Percentiles rank a stretch among this genome's conserved stretches.
Conservation (phyloP, 352 stramenopile species). For the Phytophthora nicotianae region DNA sequence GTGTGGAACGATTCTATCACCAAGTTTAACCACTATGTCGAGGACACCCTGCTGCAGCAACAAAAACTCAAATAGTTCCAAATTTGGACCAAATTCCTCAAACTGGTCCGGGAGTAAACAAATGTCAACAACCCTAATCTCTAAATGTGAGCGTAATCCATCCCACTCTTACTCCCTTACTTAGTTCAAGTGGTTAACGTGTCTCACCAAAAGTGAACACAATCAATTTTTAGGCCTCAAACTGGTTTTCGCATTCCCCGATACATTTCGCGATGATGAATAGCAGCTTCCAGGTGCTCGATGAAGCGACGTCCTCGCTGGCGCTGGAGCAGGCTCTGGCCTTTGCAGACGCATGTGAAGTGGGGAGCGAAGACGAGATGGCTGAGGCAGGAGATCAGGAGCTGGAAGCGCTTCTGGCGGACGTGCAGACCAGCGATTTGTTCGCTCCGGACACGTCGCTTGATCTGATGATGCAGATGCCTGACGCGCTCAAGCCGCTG, state of each 20-base stretch:
- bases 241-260: constrained; percentile 2
- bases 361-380: constrained; percentile 33
- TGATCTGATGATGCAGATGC: constrained; percentile 15
- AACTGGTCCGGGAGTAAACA: constrained; percentile 6
- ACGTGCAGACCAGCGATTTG: constrained; percentile 26
- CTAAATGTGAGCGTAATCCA: constrained; percentile 7
- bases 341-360: constrained; percentile 49
- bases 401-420: constrained; percentile 27
- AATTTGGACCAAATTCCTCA: not conserved
- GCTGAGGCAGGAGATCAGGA: constrained; percentile 5
- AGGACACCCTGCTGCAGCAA: no score
- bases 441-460: constrained; percentile 25
- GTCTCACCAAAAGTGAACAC: constrained; percentile 11
- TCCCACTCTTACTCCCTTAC: not conserved
- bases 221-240: constrained; percentile 8
- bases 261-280: constrained; percentile 21
- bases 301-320: constrained; percentile 27
- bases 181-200: constrained; percentile 6
- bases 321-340: constrained; percentile 45
- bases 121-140: not conserved
- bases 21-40: no score
- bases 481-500: constrained; percentile 13
- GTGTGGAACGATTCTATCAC: no score
- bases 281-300: constrained; percentile 26
- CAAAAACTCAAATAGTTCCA: no score